Conservation (phyloP, 2,329 filamentous ascomycete species). For the Calonectria pseudoreteaudii region DNA sequence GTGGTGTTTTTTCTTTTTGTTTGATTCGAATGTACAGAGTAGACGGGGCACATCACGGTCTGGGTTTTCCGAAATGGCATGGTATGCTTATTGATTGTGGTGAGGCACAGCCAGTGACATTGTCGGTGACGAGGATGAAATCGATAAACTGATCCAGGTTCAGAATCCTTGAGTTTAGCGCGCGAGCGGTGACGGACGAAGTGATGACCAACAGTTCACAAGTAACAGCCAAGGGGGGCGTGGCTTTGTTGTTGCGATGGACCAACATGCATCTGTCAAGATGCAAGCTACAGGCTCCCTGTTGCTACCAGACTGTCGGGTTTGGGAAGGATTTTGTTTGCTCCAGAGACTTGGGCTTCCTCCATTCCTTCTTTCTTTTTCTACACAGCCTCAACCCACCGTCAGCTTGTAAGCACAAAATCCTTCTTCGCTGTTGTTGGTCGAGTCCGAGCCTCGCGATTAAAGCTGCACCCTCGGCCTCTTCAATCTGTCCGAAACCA, state of each 20-base stretch:
- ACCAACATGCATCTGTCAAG: slow-evolving; percentile 6
- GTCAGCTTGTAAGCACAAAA: background rate
- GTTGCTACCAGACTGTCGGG: slow-evolving; percentile 7
- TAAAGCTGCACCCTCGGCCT: background rate
- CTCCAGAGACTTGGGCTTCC: background rate
- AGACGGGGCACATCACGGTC: slow-evolving; percentile 33
- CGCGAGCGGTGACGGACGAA: background rate
- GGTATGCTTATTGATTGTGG: slow-evolving; percentile 30
- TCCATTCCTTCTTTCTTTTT: background rate
- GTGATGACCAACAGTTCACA: slow-evolving; percentile 12
- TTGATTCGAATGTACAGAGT: slow-evolving; percentile 37
- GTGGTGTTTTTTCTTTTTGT: slow-evolving; percentile 34
- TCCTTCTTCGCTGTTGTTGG: slow-evolving; percentile 4
- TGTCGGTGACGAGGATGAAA: background rate
- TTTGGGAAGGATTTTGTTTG: background rate
- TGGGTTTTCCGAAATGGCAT: slow-evolving; percentile 32
- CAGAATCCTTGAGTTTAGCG: background rate
- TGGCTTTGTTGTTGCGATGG: background rate
- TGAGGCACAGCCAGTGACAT: background rate
- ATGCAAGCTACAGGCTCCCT: background rate
- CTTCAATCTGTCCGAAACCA: background rate
- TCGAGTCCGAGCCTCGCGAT: background rate
- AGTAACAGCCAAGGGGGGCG: background rate
- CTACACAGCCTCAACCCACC: background rate
- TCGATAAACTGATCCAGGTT: background rate